Evolutionary conservation across 768 basidiomycete species (phyloP), one percentile per base, ranked within the genome.

Genomic region (Pisolithus sp.): DNA sequence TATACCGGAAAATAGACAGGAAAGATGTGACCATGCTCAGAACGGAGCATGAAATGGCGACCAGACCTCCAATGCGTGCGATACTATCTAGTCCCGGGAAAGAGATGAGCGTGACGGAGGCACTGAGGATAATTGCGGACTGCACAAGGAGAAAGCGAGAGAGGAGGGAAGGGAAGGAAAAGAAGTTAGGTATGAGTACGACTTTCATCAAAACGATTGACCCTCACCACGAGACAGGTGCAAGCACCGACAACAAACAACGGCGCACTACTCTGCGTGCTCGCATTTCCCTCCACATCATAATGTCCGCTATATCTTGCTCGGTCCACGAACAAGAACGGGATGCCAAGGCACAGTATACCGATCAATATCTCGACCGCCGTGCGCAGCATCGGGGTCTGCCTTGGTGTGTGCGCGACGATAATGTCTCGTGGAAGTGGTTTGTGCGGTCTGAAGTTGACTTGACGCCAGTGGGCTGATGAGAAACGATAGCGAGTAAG

Each of bases 121-220:
- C 84, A 58, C 89, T 89, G 52, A 91, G 71, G 21, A 90, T 76
- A 52, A 90, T 76, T 26, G 89, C 89, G 59, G 88, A 86, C 89
- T 91, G 65, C 45, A 53, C 37, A 50, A 42, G 58, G 41, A 46
- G 28, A 34, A 13, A 15, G 13, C 34, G 30, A 8, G 30, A 30
- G 30, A 30, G 30, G 3, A 30, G 13, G 13, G 34, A 34, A 34
- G 13, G 13, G 13, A 13, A 34, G 13, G 34, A 34, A 31, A 31
- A 34, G 34, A 34, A 58, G 52, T 52, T 36, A 28, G 48, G n/a
- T 28, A 41, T 66, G 69, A 21, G 68, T 62, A 30, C 40, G 44
- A 54, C 48, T 44, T 40, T 44, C 38, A 50, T 13, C 23, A 59
- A 46, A 24, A 15, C 50, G 12, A 34, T 31, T n/a, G 18, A 12